Conservation (phyloP, 1,284 basidiomycete genomes). For the Stereum hirsutum region DNA sequence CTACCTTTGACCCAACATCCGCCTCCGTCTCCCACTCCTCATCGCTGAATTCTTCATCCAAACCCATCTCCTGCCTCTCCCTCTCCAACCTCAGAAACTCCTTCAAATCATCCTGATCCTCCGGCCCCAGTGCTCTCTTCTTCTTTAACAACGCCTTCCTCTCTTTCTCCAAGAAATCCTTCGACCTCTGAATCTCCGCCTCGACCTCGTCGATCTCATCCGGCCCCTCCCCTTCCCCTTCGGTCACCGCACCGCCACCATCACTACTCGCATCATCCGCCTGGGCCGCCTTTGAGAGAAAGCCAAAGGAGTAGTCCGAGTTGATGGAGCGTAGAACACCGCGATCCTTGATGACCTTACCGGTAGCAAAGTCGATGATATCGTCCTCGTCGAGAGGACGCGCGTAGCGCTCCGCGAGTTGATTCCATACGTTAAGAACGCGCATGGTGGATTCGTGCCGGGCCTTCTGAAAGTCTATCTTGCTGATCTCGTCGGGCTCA, state of each 20-base stretch:
- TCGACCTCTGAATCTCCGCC: slow-evolving; percentile 17
- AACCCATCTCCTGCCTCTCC: slow-evolving; percentile 29
- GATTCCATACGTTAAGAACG: slow-evolving; percentile 53
- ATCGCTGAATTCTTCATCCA: slow-evolving; percentile 43
- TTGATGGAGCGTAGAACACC: slow-evolving; percentile 44
- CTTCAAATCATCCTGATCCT: slow-evolving; percentile 47
- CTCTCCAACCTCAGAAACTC: slow-evolving; percentile 60
- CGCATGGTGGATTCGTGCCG: slow-evolving; percentile 46
- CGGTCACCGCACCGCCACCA: slow-evolving; percentile 20
- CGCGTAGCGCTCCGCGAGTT: slow-evolving; percentile 56
- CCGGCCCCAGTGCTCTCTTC: too few species aligned
- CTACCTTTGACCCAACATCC: not conserved
- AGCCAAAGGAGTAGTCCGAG: slow-evolving; percentile 36
- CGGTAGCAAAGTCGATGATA: slow-evolving; percentile 56
- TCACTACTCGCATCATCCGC: slow-evolving; percentile 18
- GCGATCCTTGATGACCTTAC: slow-evolving; percentile 52
- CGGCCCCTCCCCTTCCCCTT: slow-evolving; percentile 23
- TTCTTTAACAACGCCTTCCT: slow-evolving; percentile 28
- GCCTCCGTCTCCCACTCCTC: slow-evolving; percentile 14
- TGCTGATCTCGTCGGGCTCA: slow-evolving; percentile 4
- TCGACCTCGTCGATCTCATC: slow-evolving; percentile 30
- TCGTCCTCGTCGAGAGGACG: slow-evolving; percentile 66
- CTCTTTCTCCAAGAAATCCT: slow-evolving; percentile 30
- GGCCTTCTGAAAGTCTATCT: slow-evolving; percentile 37
- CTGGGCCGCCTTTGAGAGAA: slow-evolving; percentile 24